A percentile compares a stretch with the other conserved stretches of the same genome.
Evolutionary conservation across 345 rosid genomes (phyloP).

Genomic region (Brassica nigra): DNA sequence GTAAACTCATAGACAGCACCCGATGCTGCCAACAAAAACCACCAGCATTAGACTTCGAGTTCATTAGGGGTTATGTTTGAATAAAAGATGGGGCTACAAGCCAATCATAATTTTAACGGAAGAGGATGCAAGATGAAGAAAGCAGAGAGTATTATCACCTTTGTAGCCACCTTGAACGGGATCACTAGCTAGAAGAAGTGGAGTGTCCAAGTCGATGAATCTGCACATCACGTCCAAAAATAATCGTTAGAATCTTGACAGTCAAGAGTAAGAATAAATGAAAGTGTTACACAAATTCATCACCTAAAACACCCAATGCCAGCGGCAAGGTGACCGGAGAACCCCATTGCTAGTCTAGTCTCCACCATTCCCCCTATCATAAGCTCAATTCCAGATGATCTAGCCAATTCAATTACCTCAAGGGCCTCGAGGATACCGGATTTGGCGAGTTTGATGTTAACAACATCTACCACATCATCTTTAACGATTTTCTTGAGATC

Average conservation of each 20-base stretch:
- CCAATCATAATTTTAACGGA: not conserved
- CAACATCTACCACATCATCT: constrained; percentile 63
- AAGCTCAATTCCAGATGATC: constrained; percentile 62
- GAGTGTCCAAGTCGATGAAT: constrained; percentile 87
- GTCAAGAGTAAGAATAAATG: not conserved
- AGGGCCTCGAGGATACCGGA: constrained; percentile 77
- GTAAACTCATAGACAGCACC: constrained; percentile 82
- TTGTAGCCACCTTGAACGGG: constrained; percentile 84
- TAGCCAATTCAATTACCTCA: constrained; percentile 70
- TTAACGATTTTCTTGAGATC: constrained; percentile 71
- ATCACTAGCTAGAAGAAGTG: constrained; percentile 85
- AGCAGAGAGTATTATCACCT: constrained; percentile 49
- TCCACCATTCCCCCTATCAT: constrained; percentile 99
- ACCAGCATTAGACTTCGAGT: constrained; percentile 20
- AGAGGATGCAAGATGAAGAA: not conserved
- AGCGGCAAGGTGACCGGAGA: constrained; percentile 92
- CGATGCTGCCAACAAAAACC: constrained; percentile 47
- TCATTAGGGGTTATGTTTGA: constrained; percentile 1
- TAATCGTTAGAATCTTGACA: not conserved
- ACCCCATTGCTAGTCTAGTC: constrained; percentile 92
- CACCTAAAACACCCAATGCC: constrained; percentile 87
- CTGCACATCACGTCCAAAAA: constrained; percentile 39
- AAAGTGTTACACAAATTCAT: constrained; percentile 1
- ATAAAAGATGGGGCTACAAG: not conserved
- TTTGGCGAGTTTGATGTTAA: constrained; percentile 91